Evolutionary conservation across 2,329 filamentous ascomycete species (phyloP), one percentile per base, ranked within the genome.

Genomic region (Phyllosticta citribraziliensis): DNA sequence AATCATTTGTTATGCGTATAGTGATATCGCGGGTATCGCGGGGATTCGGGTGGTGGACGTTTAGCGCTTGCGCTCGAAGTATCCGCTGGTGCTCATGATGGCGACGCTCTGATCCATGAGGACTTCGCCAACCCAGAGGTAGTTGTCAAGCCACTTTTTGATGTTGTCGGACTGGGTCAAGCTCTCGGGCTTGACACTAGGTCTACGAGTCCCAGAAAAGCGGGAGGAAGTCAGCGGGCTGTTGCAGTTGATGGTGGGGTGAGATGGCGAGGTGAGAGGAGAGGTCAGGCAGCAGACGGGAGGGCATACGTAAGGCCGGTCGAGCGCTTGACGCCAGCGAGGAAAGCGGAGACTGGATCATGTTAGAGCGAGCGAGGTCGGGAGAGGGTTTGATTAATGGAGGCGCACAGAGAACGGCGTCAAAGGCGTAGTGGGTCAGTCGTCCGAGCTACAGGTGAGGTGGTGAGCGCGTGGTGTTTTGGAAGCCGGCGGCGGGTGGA

Each of bases 101-200:
- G 92, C 92, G 33, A 97, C 91, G 30, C 91, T 95, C 79, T 95
- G 89, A 75, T 99, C 94, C 91, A 99, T 96, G 66, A 97, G 89
- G 85, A 91, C 96, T 79, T 99, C 94, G 68, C 94, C 94, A 19
- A 97, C 87, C 65, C 91, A 91, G 52, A 97, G 85, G 75, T 97
- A 97, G 73, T 88, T 93, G 71, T 93, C 88, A 67, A 97, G 85
- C 91, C 92, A 97, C 70, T 86, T 87, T 73, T 88, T 87, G 67
- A 94, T 76, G 65, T 92, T 88, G 73, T 90, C 89, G 75, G 86
- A 93, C 62, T 95, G 90, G 72, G 88, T 83, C 70, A 96, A 83
- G 68, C 87, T 86, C 66, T 97, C 91, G 69, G 88, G 87, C 79
- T 91, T 90, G 77, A 99, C 83, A 82, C 94, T 97, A 76, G 84